Evolutionary conservation across 192 early-diverging fungal genomes (phyloP), one percentile per base, ranked within the genome.

Genomic region (Linnemannia hyalina): DNA sequence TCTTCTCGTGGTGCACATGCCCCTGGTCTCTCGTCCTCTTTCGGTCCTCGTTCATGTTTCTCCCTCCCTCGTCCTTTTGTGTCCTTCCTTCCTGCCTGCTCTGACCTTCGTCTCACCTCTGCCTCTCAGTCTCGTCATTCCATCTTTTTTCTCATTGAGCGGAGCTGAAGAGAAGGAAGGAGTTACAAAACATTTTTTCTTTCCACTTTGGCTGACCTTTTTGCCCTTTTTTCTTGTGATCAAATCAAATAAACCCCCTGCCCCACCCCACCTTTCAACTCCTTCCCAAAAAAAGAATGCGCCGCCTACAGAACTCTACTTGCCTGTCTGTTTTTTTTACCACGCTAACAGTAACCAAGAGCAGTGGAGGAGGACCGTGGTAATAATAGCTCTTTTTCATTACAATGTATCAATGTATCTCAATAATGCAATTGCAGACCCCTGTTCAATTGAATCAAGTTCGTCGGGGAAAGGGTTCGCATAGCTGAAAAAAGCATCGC

Each of bases 171-270:
- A 46, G 44, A 46, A 13, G 0, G 44, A 29, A 65, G 60, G 60
- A 65, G 60, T 65, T 65, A 23, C 60, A 65, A 65, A 65, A 15
- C 22, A 16, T 23, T 55, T 29, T 65, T 15, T 65, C 49, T 52
- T 52, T 49, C 47, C 16, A 49, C 47, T 44, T 15, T 52, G 49
- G 18, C 20, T 52, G 18, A 3, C 49, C 0, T 60, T 26, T 60
- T 55, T 23, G 2, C 18, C 20, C 49, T 0, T 60, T 26, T 60
- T 55, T 23, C 54, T 55, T n/a, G n/a, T 65, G 29, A 65, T 65
- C 60, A 65, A 65, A 65, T 65, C 60, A 65, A 35, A 65, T 65
- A 65, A 35, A 65, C 60, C 60, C 60, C 5, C n/a, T 32, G 60
- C 11, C 60, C 60, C 60, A 65, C 60, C 29, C n/a, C 60, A 65